Conservation (phyloP, 495 filamentous ascomycete species). For the Talaromyces stipitatus region DNA sequence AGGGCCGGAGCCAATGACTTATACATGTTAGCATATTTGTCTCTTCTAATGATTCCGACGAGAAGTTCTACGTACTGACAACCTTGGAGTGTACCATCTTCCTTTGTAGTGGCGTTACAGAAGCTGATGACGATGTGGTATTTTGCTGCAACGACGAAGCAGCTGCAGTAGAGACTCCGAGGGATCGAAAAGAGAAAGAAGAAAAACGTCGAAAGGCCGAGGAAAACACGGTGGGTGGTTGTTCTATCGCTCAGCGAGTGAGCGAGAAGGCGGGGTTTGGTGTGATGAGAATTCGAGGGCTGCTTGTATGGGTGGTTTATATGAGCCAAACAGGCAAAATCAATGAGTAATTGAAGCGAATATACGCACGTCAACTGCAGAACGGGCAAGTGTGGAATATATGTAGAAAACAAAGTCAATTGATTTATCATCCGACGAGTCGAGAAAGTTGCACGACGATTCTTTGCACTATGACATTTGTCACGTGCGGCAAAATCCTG, state of each 20-base stretch:
- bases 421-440: conserved; percentile 6
- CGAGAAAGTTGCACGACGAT: conserved; percentile 1
- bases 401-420: not conserved
- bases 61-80: conserved; percentile 48
- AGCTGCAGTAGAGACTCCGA: conserved; percentile 53
- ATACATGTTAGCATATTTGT: not conserved
- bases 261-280: conserved; percentile 6
- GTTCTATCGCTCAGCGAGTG: not conserved
- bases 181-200: conserved; percentile 49
- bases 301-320: not conserved
- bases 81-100: conserved; percentile 73
- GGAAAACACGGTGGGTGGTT: conserved; percentile 72
- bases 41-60: not conserved
- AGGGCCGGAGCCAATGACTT: conserved; percentile 84
- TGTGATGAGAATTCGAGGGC: not conserved
- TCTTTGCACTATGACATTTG: not conserved
- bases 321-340: not conserved
- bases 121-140: conserved; percentile 35
- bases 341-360: not conserved
- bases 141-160: conserved; percentile 56
- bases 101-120: conserved; percentile 37
- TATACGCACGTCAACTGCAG: not conserved
- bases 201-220: conserved; percentile 59
- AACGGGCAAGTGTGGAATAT: not conserved
- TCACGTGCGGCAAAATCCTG: conserved; percentile 4